Evolutionary conservation across 2,329 filamentous ascomycete genomes (phyloP), one percentile per base, ranked within the genome.

Genomic region (Catunica adiposa): DNA sequence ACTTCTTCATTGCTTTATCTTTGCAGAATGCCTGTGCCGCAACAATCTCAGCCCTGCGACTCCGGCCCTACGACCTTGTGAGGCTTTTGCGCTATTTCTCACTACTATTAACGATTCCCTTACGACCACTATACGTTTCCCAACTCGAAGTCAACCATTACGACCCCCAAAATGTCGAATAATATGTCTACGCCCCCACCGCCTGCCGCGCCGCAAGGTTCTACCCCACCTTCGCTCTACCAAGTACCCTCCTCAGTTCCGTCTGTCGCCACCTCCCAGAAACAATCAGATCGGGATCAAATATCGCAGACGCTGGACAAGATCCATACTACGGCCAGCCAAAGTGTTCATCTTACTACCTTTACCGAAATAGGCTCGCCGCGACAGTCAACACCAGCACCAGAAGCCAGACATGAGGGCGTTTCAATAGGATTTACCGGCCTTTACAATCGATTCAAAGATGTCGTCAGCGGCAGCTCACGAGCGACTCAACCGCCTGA

Each of bases 351-450:
- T 34, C 74, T 97, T 51, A 97, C 90, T 1, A 94, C 89, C 7
- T 97, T 97, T 69, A 94, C 94, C 69, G 89, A 96, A 64, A 89
- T 94, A 63, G 86, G 84, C 0, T 77, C 83, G 0, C 82, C 83
- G 1, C 82, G 83, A 3, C 82, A 85, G 0, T 71, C 77, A 1
- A 70, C 78, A 1, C 72, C 76, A 1, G 69, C 72, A 14, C 68
- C 74, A 23, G 88, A 94, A 62, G 79, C 73, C 58, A 88, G 87
- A 65, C 74, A 83, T 0, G 88, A 94, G 58, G 68, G 84, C 42
- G 80, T 92, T 22, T 86, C 92, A 60, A 86, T 90, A 67, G 88
- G 90, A 3, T 73, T 97, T 50, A 94, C 86, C 64, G 89, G 90
- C 0, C 71, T 97, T 38, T 97, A 96, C 67, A 92, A 79, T 68